Evolutionary conservation across 805 yeast genomes (phyloP), one percentile per base, ranked within the genome.

Genomic region (Ogataea neopini): DNA sequence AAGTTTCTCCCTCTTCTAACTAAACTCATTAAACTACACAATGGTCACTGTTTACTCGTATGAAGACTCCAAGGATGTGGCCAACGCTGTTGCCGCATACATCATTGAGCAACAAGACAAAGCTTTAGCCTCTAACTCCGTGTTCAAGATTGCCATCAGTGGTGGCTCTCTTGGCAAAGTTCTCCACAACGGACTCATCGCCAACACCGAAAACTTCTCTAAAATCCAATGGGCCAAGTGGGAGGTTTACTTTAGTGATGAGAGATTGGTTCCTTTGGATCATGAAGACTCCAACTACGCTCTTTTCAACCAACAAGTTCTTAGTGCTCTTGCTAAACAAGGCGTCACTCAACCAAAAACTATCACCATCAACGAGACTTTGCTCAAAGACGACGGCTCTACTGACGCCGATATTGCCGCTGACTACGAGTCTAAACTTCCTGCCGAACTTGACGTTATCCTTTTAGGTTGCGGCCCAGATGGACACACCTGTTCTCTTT

Each of bases 401-500:
- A 68, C 68, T 3, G 74, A 74, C 45, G 76, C 75, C 36, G 74
- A 69, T 36, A 79, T 87, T 57, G 90, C 96, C 4, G 54, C 61
- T 14, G 83, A 77, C 40, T 90, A 90, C 66, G 84, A 78, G 53
- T 50, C 71, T 1, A 69, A 73, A 36, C 67, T 90, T 44, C 88
- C 92, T 8, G 62, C 57, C 18, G 61, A 66, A 6, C 60, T 83
- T 23, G 96, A 90, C 66, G 70, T 89, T 57, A 71, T 90, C 18
- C 70, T 89, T 47, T 74, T 90, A 53, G 97, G 97, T 18, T 86
- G 94, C 65, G 97, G 97, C 6, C 97, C 97, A 29, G 97, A 90
- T 61, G 97, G 97, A 32, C 97, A 90, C 67, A 90, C 96, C 4
- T 88, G 96, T 70, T 90, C 97, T 1, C 73, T 90, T 53, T 90